Conservation (phyloP, 257 asterid genomes). For the Petunia secreta region DNA sequence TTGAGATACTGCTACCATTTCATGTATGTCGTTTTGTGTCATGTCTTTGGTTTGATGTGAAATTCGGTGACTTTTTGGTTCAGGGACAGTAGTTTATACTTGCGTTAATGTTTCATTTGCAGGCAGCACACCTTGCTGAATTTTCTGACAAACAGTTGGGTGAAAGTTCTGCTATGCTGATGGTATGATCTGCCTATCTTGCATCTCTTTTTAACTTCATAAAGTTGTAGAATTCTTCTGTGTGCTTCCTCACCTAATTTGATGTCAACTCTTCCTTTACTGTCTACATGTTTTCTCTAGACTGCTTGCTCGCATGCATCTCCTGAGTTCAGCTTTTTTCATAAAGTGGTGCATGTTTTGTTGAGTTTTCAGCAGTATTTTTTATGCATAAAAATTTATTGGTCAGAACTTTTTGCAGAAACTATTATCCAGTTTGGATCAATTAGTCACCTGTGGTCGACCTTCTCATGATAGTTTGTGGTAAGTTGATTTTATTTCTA, state of each 20-base stretch:
- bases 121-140: constrained; percentile 79
- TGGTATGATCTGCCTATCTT: constrained; percentile 50
- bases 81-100: constrained; percentile 22
- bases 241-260: background rate
- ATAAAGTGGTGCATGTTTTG: background rate
- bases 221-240: constrained; percentile 17
- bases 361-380: constrained; percentile 21
- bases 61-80: background rate
- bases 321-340: background rate
- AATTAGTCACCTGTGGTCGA: constrained; percentile 66
- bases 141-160: constrained; percentile 44
- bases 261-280: background rate
- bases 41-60: constrained; percentile 22
- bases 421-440: constrained; percentile 78
- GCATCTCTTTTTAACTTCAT: constrained; percentile 17
- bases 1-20: constrained; percentile 75
- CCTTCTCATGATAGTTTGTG: constrained; percentile 75
- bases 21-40: constrained; percentile 57
- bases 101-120: constrained; percentile 31
- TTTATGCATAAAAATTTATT: constrained; percentile 29
- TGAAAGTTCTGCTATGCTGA: constrained; percentile 59
- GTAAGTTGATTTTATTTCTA: constrained; percentile 49
- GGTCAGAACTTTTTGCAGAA: constrained; percentile 56
- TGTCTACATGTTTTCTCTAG: constrained; percentile 19
- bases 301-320: constrained; percentile 5